Percentiles rank a stretch among this genome's conserved stretches.
phyloP scores from a whole-genome alignment of 2,329 filamentous ascomycete genomes.

The Calonectria fujianensis region DNA sequence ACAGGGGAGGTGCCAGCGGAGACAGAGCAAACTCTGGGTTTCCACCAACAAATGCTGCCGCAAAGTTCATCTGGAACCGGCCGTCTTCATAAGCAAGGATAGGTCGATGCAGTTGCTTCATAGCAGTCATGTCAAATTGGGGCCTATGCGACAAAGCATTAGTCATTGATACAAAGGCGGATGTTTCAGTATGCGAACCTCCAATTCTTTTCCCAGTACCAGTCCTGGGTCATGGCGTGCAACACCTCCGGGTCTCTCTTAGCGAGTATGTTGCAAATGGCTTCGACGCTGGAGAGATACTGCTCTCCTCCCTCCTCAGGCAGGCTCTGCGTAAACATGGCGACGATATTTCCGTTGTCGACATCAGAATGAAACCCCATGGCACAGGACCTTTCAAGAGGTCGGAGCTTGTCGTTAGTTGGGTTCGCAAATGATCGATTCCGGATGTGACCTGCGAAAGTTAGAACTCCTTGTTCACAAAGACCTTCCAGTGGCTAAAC shows the following conservation, averaged over 20 bases:
- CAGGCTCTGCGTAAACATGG: slow-evolving; percentile 1
- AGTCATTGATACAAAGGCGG: background rate
- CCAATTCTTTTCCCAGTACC: slow-evolving; percentile 18
- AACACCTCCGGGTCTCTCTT: background rate
- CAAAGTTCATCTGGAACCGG: slow-evolving; percentile 10
- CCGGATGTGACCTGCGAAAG: background rate
- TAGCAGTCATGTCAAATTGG: background rate
- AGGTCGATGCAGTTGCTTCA: slow-evolving; percentile 2
- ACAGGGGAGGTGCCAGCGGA: background rate
- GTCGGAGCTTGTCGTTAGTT: background rate
- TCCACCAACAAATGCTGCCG: background rate
- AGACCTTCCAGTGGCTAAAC: background rate
- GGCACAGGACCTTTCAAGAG: background rate
- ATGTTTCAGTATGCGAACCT: background rate
- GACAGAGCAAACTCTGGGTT: slow-evolving; percentile 7
- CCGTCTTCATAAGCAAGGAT: background rate
- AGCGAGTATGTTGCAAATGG: slow-evolving; percentile 1
- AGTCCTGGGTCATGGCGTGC: background rate
- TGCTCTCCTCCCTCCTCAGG: slow-evolving; percentile 8
- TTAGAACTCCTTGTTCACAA: background rate
- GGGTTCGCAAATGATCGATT: background rate
- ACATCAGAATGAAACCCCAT: slow-evolving; percentile 8
- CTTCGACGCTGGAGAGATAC: background rate
- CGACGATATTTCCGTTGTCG: background rate
- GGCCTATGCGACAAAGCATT: background rate